Conservation (phyloP, 495 filamentous ascomycete species). For the Xylaria castorea region DNA sequence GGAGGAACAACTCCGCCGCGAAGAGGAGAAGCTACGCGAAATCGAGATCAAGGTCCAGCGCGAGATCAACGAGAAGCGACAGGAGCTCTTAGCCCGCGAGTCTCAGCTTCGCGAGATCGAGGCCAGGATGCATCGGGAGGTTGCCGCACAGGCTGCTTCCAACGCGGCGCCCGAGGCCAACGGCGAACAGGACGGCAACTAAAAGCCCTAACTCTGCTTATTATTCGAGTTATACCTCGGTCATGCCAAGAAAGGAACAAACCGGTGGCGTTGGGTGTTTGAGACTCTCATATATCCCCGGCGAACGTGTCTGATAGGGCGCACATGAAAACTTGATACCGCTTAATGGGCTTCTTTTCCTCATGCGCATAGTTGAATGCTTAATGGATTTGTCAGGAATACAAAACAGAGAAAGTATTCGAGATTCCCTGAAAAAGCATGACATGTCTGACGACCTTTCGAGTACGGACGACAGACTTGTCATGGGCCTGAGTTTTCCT, state of each 20-base stretch:
- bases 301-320: slow-evolving; percentile 30
- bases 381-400: slow-evolving; percentile 46
- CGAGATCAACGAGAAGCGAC: slow-evolving; percentile 99
- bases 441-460: slow-evolving; percentile 30
- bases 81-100: slow-evolving; percentile 96
- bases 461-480: slow-evolving; percentile 10
- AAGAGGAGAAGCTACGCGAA: slow-evolving; percentile 99
- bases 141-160: slow-evolving; percentile 44
- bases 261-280: slow-evolving; percentile 45
- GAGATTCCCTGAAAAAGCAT: slow-evolving; percentile 37
- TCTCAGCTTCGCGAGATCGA: slow-evolving; percentile 96
- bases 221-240: slow-evolving; percentile 36
- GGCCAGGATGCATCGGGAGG: slow-evolving; percentile 65
- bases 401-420: slow-evolving; percentile 35
- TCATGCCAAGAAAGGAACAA: slow-evolving; percentile 34
- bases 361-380: slow-evolving; percentile 34
- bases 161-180: slow-evolving; percentile 51
- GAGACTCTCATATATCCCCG: slow-evolving; percentile 39
- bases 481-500: slow-evolving; percentile 11
- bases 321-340: slow-evolving; percentile 39
- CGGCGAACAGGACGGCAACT: slow-evolving; percentile 54
- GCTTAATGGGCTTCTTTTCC: slow-evolving; percentile 39
- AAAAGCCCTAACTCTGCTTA: slow-evolving; percentile 30
- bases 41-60: slow-evolving; percentile 99
- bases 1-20: slow-evolving; percentile 97